phyloP scores from a whole-genome alignment of 208 protist genomes.

The Leishmania tarentolae region DNA sequence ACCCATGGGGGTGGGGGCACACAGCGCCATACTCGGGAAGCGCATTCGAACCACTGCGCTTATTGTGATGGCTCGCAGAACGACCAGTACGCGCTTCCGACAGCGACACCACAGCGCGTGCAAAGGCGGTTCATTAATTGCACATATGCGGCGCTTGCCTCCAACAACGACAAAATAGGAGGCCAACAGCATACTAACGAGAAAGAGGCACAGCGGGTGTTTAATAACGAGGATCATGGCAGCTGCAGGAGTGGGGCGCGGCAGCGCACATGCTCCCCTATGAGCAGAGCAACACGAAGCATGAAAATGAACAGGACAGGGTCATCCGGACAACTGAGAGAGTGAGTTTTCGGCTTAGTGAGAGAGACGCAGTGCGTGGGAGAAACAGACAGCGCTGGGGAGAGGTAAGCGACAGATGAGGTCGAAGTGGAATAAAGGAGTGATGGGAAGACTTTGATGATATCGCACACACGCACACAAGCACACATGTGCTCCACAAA shows the following conservation, averaged over 20 bases:
- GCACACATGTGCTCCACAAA: background rate
- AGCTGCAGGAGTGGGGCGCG: background rate
- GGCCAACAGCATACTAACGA: background rate
- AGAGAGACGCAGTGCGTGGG: background rate
- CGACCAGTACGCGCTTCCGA: background rate
- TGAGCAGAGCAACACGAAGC: background rate
- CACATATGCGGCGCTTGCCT: background rate
- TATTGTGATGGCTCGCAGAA: background rate
- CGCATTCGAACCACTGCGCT: background rate
- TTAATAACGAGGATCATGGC: background rate
- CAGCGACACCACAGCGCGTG: background rate
- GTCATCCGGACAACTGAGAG: background rate
- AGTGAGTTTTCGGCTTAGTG: background rate
- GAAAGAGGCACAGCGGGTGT: background rate
- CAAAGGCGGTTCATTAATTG: background rate
- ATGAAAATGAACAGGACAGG: background rate
- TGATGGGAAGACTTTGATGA: background rate
- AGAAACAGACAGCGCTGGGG: background rate
- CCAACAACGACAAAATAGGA: constrained; percentile 5
- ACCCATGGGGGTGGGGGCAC: background rate
- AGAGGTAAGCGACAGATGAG: background rate
- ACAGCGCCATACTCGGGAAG: background rate
- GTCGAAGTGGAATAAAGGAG: background rate
- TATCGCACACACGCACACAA: background rate
- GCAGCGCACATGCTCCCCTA: background rate